phyloP scores from a whole-genome alignment of 176 grass and related monocot genomes.

The Typha latifolia region DNA sequence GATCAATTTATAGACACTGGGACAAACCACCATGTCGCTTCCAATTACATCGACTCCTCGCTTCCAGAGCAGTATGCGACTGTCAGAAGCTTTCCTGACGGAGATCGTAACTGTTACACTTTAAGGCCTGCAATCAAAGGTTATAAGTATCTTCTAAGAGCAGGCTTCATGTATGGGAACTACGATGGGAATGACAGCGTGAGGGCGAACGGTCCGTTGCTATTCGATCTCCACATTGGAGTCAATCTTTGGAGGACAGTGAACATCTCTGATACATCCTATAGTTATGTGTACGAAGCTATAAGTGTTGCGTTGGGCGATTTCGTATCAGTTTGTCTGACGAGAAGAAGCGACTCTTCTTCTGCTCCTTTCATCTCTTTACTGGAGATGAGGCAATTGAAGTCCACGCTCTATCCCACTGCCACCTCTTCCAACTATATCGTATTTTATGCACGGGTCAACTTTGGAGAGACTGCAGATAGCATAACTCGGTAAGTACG shows the following conservation, averaged over 20 bases:
- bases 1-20: background rate
- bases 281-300: background rate
- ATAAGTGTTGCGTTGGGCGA: background rate
- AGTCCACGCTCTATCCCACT: background rate
- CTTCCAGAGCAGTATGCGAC: too few relatives aligned
- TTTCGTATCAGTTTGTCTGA: conserved; percentile 21
- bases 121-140: background rate
- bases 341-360: conserved; percentile 8
- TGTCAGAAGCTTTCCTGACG: conserved; percentile 23
- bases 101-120: conserved; percentile 25
- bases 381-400: too few relatives aligned
- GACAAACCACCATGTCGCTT: background rate
- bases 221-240: background rate
- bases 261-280: background rate
- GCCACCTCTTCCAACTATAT: background rate
- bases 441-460: background rate
- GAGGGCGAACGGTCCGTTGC: too few relatives aligned
- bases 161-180: conserved; percentile 27
- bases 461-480: background rate
- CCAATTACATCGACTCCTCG: background rate
- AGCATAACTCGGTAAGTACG: background rate
- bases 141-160: too few relatives aligned
- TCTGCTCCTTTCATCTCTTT: conserved; percentile 4
- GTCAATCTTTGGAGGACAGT: conserved; percentile 4
- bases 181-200: conserved; percentile 9